Evolutionary conservation across 2,329 filamentous ascomycete genomes (phyloP), one percentile per base, ranked within the genome.

Genomic region (Xylariaceae sp.): DNA sequence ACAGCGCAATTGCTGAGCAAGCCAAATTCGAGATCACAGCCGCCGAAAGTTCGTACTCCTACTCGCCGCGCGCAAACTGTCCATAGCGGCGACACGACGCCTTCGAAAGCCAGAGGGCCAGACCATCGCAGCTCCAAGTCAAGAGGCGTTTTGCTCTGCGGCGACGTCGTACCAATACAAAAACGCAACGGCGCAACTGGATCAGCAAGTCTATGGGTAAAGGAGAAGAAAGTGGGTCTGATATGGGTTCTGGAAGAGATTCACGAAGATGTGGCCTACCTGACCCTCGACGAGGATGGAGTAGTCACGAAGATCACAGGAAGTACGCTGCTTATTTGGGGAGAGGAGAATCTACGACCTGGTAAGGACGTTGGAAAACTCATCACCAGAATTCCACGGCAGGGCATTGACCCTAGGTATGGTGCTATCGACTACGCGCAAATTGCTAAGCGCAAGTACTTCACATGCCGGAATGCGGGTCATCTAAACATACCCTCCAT

Each of bases 221-320:
- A 98, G 69, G 93, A 98, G 64, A 98, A 98, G 65, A 80, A 85
- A 37, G 83, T 89, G 39, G 90, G 91, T 9, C 68, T 98, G 45
- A 97, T 98, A 45, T 98, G 93, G 93, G 93, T 98, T 8, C 68
- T 98, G 2, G 93, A 98, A 63, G 93, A 98, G 65, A 97, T 98
- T 46, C 88, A 91, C 41, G 93, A 98, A 65, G 90, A 98, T 61
- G 83, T 93, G 30, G 89, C 87, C 3, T 78, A 81, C 46, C 66
- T 98, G 33, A 76, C 73, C 9, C 74, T 95, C 16, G 87, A 94
- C 58, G 83, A 89, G 42, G 82, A 88, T 19, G 89, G 89, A 32
- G 74, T 77, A 33, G 78, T 96, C 15, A 74, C 79, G 19, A 80
- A 76, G 38, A 74, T 86, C 29, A 74, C 76, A 2, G 91, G 91